Evolutionary conservation across 2,329 filamentous ascomycete genomes (phyloP), one percentile per base, ranked within the genome.

Genomic region (Huntiella moniliformis): DNA sequence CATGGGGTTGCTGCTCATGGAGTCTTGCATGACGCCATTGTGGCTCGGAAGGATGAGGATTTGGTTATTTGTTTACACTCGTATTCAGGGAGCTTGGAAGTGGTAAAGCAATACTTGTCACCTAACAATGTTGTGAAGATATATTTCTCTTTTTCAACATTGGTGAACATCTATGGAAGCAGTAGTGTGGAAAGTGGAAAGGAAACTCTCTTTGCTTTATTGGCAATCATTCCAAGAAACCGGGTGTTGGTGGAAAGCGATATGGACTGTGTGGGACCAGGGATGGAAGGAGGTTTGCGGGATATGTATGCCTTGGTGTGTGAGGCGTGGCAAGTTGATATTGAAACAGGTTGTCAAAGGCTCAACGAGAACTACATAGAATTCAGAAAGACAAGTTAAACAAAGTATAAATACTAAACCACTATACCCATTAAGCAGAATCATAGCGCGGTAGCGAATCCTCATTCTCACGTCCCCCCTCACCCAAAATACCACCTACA

Each of bases 221-320:
- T 96, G 41, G 73, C 70, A 50, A 70, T 71, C 2, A 68, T 92
- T 3, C 88, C 91, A 0, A 80, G 85, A 52, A 73, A 88, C 53
- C 71, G 77, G 45, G 65, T 98, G 10, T 67, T 98, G 15, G 70
- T 93, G 2, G 91, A 98, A 61, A 96, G 86, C 57, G 91, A 98
- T 60, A 59, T 95, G 49, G 84, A 96, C 59, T 72, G 65, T 15
- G 91, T 88, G 0, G 91, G 91, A 0, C 67, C 76, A 1, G 64
- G 70, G 43, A 93, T 96, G 82, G 91, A 96, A 57, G 61, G 64
- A 2, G 64, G 74, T 49, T 63, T 98, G 10, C 82, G 88, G 57
- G 71, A 82, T 39, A 79, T 87, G 51, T 75, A 81, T 46, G 67
- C 78, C n/a, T 28, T n/a, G 22, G 10, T 28, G 10, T 28, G 22